Evolutionary conservation across 2,329 filamentous ascomycete genomes (phyloP).

Genomic region (Verticillium klebahnii): DNA sequence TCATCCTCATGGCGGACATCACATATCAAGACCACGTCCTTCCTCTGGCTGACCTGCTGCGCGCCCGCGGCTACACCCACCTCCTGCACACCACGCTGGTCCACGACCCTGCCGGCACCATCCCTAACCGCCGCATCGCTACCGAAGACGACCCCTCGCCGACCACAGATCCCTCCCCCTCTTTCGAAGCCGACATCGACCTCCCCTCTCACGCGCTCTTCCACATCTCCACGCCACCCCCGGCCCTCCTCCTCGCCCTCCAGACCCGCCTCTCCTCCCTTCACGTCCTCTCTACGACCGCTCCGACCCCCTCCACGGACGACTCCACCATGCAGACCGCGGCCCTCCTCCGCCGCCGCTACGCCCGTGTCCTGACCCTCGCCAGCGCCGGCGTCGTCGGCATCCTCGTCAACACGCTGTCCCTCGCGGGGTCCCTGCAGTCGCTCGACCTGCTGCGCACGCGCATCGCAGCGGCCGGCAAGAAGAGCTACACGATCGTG

Average conservation of each 20-base stretch:
- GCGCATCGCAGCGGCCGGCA: constrained; percentile 73
- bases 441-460: constrained; percentile 70
- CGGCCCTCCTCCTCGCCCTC: constrained; percentile 80
- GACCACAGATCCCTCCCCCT: constrained; percentile 15
- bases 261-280: constrained; percentile 75
- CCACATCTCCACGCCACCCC: constrained; percentile 77
- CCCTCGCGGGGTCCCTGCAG: constrained; percentile 81
- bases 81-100: constrained; percentile 67
- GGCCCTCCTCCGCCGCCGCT: constrained; percentile 71
- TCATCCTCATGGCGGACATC: constrained; percentile 85
- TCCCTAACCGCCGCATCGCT: constrained; percentile 75
- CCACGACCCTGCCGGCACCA: constrained; percentile 70
- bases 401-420: constrained; percentile 93
- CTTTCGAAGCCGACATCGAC: constrained; percentile 27
- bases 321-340: constrained; percentile 40
- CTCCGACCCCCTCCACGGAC: constrained; percentile 19
- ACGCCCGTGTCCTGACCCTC: constrained; percentile 78
- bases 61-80: constrained; percentile 61
- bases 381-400: constrained; percentile 81
- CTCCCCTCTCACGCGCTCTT: constrained; percentile 72
- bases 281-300: constrained; percentile 68
- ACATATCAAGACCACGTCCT: constrained; percentile 75
- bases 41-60: constrained; percentile 49
- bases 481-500: constrained; percentile 94
- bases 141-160: constrained; percentile 23